A percentile compares a stretch with the other conserved stretches of the same genome.
These are phyloP conservation scores for Leptomonas pyrrhocoris DNA, from an alignment of 208 protist species.

Conservation along the genomic window DNA sequence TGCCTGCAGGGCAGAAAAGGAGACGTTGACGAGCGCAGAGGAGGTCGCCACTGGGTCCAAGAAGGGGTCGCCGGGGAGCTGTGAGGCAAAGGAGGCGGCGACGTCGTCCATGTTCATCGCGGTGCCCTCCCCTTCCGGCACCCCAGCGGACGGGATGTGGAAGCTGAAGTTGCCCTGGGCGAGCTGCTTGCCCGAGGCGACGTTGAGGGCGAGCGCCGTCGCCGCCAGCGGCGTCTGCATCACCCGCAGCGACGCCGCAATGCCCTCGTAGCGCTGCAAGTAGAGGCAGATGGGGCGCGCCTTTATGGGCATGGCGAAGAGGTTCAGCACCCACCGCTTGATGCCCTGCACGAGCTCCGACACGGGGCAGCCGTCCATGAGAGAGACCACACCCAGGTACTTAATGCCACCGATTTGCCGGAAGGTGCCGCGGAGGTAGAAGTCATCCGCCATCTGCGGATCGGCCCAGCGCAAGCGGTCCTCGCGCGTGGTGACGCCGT, in stretches of 20 bases:
- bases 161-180: conserved; percentile 37
- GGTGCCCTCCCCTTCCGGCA: neutral
- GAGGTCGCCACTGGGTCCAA: conserved; percentile 4
- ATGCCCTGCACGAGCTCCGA: conserved; percentile 52
- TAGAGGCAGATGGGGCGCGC: conserved; percentile 63
- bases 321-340: conserved; percentile 46
- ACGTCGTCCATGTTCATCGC: conserved; percentile 1
- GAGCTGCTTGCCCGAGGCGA: conserved; percentile 16
- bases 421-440: conserved; percentile 53
- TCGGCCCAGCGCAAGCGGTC: conserved; percentile 19
- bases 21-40: conserved; percentile 20
- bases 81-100: conserved; percentile 5
- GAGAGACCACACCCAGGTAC: conserved; percentile 50
- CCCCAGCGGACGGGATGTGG: conserved; percentile 2
- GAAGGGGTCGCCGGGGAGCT: neutral
- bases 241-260: conserved; percentile 43
- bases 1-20: conserved; percentile 7
- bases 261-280: conserved; percentile 65
- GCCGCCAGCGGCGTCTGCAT: conserved; percentile 25
- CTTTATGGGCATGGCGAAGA: conserved; percentile 57
- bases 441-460: conserved; percentile 27
- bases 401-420: conserved; percentile 66
- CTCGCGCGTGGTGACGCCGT: conserved; percentile 10
- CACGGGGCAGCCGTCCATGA: conserved; percentile 50
- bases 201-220: conserved; percentile 17